Evolutionary conservation across 441 rosid species (phyloP).

Genomic region (Isatis lusitanica): DNA sequence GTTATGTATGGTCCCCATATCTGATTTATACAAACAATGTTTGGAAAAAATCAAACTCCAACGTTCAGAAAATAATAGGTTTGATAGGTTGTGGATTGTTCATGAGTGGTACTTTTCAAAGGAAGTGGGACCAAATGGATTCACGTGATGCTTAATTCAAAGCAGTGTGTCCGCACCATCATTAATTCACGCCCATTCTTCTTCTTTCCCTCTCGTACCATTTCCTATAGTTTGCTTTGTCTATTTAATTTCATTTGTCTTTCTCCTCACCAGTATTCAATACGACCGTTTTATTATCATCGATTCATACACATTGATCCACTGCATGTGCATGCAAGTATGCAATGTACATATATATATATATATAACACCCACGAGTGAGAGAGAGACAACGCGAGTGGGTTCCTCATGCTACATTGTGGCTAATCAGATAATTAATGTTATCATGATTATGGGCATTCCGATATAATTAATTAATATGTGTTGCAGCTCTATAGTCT

Average conservation of each 20-base stretch:
- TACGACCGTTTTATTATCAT: slow-evolving; percentile 13
- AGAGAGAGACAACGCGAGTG: not conserved
- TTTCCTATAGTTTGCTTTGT: not conserved
- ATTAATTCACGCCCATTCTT: slow-evolving; percentile 19
- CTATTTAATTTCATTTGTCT: not conserved
- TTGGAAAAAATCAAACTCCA: slow-evolving; percentile 22
- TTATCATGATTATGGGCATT: slow-evolving; percentile 27
- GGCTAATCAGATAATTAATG: not conserved
- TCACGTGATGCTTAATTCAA: slow-evolving; percentile 30
- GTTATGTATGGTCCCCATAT: not conserved
- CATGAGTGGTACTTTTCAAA: slow-evolving; percentile 28
- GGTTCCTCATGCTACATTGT: slow-evolving; percentile 30
- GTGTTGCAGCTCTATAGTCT: not conserved
- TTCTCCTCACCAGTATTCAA: not conserved
- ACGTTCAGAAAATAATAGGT: slow-evolving; percentile 21
- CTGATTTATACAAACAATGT: slow-evolving; percentile 1
- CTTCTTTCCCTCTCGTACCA: not conserved
- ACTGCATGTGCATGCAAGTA: not conserved
- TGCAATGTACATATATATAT: too few species aligned
- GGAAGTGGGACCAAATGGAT: slow-evolving; percentile 16
- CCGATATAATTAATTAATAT: slow-evolving; percentile 6
- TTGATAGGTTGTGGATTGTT: not conserved
- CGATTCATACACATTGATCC: not conserved
- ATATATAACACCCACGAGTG: not conserved
- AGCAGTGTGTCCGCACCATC: slow-evolving; percentile 27